Conservation (phyloP, 345 rosid species). For the Barbarea vulgaris region DNA sequence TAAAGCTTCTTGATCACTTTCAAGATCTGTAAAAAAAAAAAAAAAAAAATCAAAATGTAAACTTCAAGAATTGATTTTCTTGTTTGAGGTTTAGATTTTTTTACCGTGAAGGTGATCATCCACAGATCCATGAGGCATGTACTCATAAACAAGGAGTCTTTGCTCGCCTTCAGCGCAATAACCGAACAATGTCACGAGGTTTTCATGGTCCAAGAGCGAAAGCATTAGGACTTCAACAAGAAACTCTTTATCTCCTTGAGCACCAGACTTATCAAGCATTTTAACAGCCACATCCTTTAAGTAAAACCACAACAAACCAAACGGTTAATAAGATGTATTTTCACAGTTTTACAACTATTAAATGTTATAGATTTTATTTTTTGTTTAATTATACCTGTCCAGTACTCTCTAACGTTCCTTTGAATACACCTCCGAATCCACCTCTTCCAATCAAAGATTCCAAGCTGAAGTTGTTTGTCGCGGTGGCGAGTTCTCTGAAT, state of each 20-base stretch:
- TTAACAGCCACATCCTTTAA: constrained; percentile 62
- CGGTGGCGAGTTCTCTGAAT: constrained; percentile 62
- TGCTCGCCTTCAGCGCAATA: constrained; percentile 78
- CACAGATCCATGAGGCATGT: constrained; percentile 68
- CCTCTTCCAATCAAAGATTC: constrained; percentile 69
- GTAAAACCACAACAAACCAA: constrained; percentile 8
- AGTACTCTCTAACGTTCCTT: constrained; percentile 49
- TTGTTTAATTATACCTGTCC: constrained; percentile 60
- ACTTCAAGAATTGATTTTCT: not conserved
- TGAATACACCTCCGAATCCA: constrained; percentile 77
- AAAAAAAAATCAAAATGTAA: not conserved
- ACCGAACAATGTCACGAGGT: constrained; percentile 72
- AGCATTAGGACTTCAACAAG: constrained; percentile 91
- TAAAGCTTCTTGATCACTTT: constrained; percentile 43
- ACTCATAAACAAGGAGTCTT: constrained; percentile 74
- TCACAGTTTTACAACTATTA: not conserved
- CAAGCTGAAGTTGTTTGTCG: constrained; percentile 54
- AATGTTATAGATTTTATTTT: not conserved
- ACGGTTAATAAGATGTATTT: not conserved
- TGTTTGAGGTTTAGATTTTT: not conserved
- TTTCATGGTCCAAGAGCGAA: constrained; percentile 63
- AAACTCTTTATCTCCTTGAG: constrained; percentile 85
- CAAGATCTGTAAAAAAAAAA: constrained; percentile 40
- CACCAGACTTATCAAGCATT: constrained; percentile 57
- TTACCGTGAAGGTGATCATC: constrained; percentile 73